Evolutionary conservation across 495 filamentous ascomycete species (phyloP), one percentile per base, ranked within the genome.

Genomic region (Talaromyces adpressus): DNA sequence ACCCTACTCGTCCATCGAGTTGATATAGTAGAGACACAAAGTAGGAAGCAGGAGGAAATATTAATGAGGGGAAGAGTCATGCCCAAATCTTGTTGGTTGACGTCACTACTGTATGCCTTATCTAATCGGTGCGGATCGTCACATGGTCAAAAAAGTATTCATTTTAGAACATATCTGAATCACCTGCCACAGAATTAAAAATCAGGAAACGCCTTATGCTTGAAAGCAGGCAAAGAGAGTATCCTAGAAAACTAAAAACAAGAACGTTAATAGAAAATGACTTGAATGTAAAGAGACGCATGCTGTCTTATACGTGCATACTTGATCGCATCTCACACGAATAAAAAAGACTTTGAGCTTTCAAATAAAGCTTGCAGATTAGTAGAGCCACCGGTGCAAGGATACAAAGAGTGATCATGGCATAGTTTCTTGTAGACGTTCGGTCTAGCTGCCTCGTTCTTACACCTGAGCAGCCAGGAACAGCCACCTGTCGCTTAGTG

Each of bases 391-490:
- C 45, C 41, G n/a, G 8, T 8, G n/a, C 18, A 49, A 49, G n/a
- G n/a, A 49, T 9, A 49, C 11, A 49, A 20, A 20, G n/a, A 49
- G 8, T 12, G 9, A 49, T 36, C 32, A 41, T 41, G 36, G 14
- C 14, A 45, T 18, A 49, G 11, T 20, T 18, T 49, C n/a, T 49
- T 11, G 36, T 41, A 41, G 45, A 49, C 45, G n/a, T 20, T 16
- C n/a, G 16, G 16, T 18, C 45, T 20, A 49, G 45, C 45, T 49
- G 45, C n/a, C 36, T 41, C 36, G 52, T 16, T 56, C 23, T 63
- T 82, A 95, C 57, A 92, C 73, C 69, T 96, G 92, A 82, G 93
- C 93, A 11, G 86, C 85, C 75, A 96, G 80, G 73, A 93, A 91
- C 9, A 97, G 66, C 93, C 93, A 97, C 65, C 81, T 79, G 27